Evolutionary conservation across 768 basidiomycete species (phyloP).

Genomic region (Trametes cubensis): DNA sequence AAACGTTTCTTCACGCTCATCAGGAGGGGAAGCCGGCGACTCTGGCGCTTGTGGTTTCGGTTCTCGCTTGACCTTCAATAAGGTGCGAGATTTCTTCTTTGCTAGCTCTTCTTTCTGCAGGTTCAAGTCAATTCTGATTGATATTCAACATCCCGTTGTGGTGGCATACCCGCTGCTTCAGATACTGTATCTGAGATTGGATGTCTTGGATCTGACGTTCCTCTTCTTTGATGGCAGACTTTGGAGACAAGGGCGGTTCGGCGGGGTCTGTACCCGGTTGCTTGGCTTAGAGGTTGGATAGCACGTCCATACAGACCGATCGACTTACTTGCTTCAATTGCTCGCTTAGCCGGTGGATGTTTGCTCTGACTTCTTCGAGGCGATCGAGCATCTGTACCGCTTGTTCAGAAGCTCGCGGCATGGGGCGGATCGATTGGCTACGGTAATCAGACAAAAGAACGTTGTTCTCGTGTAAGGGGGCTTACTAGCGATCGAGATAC

Average conservation of each 20-base stretch:
- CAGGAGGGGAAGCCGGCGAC: conserved; percentile 28
- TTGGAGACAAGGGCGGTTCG: conserved; percentile 32
- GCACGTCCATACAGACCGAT: neutral
- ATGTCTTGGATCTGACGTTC: conserved; percentile 46
- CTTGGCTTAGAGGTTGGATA: conserved; percentile 30
- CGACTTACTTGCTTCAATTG: conserved; percentile 44
- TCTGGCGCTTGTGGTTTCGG: conserved; percentile 27
- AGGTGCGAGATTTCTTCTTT: conserved; percentile 23
- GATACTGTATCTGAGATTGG: conserved; percentile 45
- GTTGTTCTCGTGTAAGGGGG: conserved; percentile 13
- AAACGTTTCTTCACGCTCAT: conserved; percentile 56
- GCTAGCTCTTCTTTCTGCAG: conserved; percentile 35
- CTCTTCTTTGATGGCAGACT: conserved; percentile 40
- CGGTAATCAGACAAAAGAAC: neutral
- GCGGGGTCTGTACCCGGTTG: conserved; percentile 26
- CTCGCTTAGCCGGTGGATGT: conserved; percentile 39
- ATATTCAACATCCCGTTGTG: neutral
- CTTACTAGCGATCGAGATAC: conserved; percentile 79
- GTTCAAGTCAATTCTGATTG: neutral
- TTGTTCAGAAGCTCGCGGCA: conserved; percentile 52
- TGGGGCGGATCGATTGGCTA: conserved; percentile 50
- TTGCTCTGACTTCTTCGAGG: conserved; percentile 41
- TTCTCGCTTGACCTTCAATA: conserved; percentile 15
- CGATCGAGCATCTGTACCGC: conserved; percentile 42
- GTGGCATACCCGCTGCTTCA: conserved; percentile 41